phyloP scores from a whole-genome alignment of 208 protist genomes.

The Plasmodiophora brassicae region DNA sequence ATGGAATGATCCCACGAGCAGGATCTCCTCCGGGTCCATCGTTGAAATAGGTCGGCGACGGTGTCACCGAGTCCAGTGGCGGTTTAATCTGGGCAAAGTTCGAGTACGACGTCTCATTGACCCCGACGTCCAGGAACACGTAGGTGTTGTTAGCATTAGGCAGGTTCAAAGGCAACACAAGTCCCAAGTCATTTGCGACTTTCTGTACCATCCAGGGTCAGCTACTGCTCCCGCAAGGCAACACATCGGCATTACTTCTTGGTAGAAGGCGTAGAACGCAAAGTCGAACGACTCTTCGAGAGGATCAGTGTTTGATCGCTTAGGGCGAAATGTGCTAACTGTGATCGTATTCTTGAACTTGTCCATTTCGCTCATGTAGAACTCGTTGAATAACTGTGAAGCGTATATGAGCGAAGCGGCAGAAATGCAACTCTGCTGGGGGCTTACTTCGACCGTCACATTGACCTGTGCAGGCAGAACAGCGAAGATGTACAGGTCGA shows the following conservation, averaged over 20 bases:
- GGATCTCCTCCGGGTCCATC: background rate
- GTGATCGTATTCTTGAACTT: background rate
- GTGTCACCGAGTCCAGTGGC: background rate
- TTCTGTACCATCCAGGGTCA: background rate
- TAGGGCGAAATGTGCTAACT: background rate
- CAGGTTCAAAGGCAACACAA: background rate
- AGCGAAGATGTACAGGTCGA: background rate
- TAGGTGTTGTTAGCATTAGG: background rate
- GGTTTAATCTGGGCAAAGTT: background rate
- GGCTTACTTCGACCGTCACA: background rate
- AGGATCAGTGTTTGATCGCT: background rate
- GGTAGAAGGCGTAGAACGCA: background rate
- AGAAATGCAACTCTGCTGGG: background rate
- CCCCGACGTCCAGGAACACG: background rate
- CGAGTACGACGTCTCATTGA: background rate
- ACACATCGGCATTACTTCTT: background rate
- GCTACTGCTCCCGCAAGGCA: background rate
- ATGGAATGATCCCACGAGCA: background rate
- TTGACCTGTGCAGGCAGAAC: background rate
- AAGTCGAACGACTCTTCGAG: background rate
- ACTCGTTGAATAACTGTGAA: conserved; percentile 17
- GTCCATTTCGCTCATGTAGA: conserved; percentile 4
- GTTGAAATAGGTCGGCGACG: background rate
- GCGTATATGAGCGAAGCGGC: background rate
- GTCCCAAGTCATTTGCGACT: background rate